phyloP scores from a whole-genome alignment of 1,284 basidiomycete genomes.

The Kwoniella shivajii region DNA sequence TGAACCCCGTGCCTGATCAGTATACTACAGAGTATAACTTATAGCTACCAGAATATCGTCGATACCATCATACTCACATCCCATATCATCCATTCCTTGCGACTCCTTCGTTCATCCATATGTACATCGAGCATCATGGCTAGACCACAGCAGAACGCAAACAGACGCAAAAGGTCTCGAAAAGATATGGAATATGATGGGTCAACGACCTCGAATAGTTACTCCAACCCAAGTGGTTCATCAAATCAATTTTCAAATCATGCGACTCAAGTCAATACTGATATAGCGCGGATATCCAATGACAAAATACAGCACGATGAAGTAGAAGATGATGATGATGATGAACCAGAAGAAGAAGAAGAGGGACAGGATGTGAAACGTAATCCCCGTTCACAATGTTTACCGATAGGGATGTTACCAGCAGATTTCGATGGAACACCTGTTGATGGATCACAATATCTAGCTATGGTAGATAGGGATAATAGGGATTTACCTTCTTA shows the following conservation, averaged over 20 bases:
- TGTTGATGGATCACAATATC: constrained; percentile 40
- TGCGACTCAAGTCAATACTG: neutral
- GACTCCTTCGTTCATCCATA: neutral
- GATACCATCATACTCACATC: too few relatives aligned
- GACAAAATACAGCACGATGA: neutral
- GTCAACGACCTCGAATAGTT: too few relatives aligned
- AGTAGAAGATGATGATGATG: constrained; percentile 4
- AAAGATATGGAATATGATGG: too few relatives aligned
- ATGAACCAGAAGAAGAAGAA: neutral
- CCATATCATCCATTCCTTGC: neutral
- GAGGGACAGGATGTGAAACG: neutral
- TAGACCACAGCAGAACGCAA: constrained; percentile 3
- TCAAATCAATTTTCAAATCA: too few relatives aligned
- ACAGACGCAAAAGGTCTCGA: constrained; percentile 3
- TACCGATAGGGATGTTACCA: constrained; percentile 39
- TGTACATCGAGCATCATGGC: neutral
- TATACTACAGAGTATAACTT: too few relatives aligned
- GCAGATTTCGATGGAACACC: constrained; percentile 40
- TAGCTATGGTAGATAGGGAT: constrained; percentile 38
- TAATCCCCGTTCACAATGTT: constrained; percentile 23
- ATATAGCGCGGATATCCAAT: neutral
- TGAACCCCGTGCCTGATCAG: too few relatives aligned
- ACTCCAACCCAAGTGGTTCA: too few relatives aligned
- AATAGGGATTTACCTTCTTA: constrained; percentile 34
- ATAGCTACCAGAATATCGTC: neutral